Base-by-base conservation (phyloP, 73 alveolate genomes). In the Urostyla sp. region DNA sequence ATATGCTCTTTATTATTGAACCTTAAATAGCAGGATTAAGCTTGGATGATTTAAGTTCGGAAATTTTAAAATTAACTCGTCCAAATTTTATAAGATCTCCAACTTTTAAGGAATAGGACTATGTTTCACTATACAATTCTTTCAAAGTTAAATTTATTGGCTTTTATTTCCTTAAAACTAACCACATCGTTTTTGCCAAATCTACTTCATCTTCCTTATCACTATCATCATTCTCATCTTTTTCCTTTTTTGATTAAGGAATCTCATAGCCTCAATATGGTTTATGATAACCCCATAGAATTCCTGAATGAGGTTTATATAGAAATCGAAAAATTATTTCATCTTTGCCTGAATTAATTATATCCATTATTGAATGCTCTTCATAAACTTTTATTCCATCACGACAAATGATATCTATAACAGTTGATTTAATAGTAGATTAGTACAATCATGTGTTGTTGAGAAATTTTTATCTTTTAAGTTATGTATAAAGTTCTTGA, bases 11-110 rank as follows among this genome's bases (percentile, higher is more conserved):
- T n/a, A n/a, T n/a, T n/a, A n/a, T n/a, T n/a, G n/a, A 16, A 10
- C 85, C 85, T 35, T 73, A 53, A 10, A 73, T 52, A 8, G 50
- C 85, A 4, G 66, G 45, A 55, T 30, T 53, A 3, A 73, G 85
- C 37, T 51, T 8, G 21, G 31, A 3, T 27, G 57, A 16, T n/a
- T 24, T 16, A n/a, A 73, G 20, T 16, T 57, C 74, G 23, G 75
- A 50, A 24, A 85, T 81, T 51, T 59, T 52, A 52, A 59, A 85
- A 30, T 61, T 76, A 5, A 85, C 90, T 67, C 94, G 59, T 24
- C 94, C 94, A 32, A 85, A 49, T 40, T 85, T 85, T 54, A 85
- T 51, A 15, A 85, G 60, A 24, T 78, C 90, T n/a, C 53, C 53
- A 1, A 73, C 27, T 52, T 52, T 24, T 21, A 73, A 28, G 0